Percentiles rank a stretch among this genome's conserved stretches.
Conservation (phyloP, 352 stramenopile genomes). For the Blastocystis sp. region DNA sequence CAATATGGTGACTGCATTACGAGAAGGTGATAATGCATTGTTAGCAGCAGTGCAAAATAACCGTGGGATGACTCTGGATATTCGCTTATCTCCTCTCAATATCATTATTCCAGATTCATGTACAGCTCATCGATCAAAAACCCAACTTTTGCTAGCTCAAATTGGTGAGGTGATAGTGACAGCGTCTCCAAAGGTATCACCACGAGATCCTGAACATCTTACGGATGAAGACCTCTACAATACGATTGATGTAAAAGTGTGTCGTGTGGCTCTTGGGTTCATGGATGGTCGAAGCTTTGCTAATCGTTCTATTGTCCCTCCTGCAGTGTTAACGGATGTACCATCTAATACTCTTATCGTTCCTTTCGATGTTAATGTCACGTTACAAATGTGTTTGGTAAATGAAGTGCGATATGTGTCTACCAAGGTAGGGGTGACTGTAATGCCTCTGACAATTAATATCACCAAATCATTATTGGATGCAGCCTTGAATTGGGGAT, state of each 20-base stretch:
- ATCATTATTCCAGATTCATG: slow-evolving; percentile 44
- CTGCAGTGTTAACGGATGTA: neutral
- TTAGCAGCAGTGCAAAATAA: neutral
- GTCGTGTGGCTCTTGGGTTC: slow-evolving; percentile 1
- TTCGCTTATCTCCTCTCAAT: slow-evolving; percentile 18
- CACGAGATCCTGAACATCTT: neutral
- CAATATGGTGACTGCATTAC: slow-evolving; percentile 33
- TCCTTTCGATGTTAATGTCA: slow-evolving; percentile 20
- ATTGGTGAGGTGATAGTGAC: slow-evolving; percentile 2
- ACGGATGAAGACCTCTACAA: slow-evolving; percentile 4
- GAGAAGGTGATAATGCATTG: slow-evolving; percentile 14
- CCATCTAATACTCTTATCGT: neutral
- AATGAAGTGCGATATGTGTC: slow-evolving; percentile 40
- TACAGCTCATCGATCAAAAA: slow-evolving; percentile 28
- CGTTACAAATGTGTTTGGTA: slow-evolving; percentile 2
- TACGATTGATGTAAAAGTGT: neutral
- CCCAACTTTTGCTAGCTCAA: neutral
- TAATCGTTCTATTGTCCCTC: neutral
- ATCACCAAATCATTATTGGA: neutral
- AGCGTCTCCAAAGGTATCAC: neutral
- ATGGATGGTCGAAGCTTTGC: slow-evolving; percentile 25
- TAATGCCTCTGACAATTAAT: neutral
- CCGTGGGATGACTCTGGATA: slow-evolving; percentile 8
- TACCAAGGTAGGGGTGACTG: neutral
- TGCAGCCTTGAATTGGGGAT: neutral